Percentiles rank a stretch among this genome's conserved stretches.
phyloP scores from a whole-genome alignment of 768 basidiomycete genomes.

The Holtermannia corniformis region DNA sequence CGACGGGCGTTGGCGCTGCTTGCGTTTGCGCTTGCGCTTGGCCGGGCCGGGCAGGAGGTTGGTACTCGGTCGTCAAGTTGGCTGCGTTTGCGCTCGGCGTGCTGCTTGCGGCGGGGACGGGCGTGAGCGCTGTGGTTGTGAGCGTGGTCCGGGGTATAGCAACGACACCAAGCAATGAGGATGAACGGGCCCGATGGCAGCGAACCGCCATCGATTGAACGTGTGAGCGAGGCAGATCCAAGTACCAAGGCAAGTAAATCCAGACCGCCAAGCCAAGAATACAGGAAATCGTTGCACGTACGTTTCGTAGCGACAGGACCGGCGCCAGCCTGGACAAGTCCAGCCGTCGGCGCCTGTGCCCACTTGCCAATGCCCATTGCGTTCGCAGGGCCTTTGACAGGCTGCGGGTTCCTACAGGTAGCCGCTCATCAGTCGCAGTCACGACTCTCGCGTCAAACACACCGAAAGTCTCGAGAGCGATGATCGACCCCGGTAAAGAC shows the following conservation, averaged over 20 bases:
- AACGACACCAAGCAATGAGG: background rate
- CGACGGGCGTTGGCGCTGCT: too few species aligned
- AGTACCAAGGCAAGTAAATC: background rate
- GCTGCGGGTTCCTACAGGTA: too few species aligned
- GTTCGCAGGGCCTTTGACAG: too few species aligned
- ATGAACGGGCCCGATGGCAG: too few species aligned
- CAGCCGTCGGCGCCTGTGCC: background rate
- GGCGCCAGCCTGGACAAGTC: background rate
- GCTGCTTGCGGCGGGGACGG: background rate
- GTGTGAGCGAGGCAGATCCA: too few species aligned
- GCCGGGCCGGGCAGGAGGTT: conserved; percentile 24
- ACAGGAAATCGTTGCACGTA: background rate
- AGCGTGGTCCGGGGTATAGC: background rate
- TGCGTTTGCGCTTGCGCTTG: too few species aligned
- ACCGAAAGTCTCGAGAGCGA: background rate
- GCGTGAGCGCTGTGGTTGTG: background rate
- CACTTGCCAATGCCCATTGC: background rate
- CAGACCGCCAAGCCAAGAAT: background rate
- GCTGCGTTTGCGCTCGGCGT: conserved; percentile 1
- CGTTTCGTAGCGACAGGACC: background rate
- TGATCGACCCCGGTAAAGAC: background rate
- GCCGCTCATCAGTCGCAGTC: too few species aligned
- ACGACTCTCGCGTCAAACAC: too few species aligned
- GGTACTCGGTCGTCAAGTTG: conserved; percentile 41
- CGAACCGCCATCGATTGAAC: too few species aligned